Conservation (phyloP, 2,329 filamentous ascomycete species). For the Alternaria postmessia region DNA sequence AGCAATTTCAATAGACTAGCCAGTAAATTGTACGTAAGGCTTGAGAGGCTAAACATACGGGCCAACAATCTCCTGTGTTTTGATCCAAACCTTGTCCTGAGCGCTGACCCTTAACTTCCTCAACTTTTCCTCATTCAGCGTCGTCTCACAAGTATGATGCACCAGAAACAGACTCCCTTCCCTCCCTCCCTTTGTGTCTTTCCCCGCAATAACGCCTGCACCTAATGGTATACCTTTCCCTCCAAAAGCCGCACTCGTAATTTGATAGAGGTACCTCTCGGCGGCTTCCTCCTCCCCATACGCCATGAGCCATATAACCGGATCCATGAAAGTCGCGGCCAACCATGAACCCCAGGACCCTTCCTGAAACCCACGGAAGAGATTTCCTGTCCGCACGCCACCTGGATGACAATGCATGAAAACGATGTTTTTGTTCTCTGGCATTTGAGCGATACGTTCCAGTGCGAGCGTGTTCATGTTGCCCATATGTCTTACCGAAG, state of each 20-base stretch:
- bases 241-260: slow-evolving; percentile 18
- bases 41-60: not conserved
- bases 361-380: slow-evolving; percentile 20
- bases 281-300: slow-evolving; percentile 14
- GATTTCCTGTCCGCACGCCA: slow-evolving; percentile 49
- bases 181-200: not conserved
- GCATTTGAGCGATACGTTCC: slow-evolving; percentile 32
- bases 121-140: not conserved
- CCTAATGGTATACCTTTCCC: not conserved
- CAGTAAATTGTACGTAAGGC: not conserved
- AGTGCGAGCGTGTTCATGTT: slow-evolving; percentile 42
- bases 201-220: not conserved
- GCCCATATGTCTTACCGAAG: slow-evolving; percentile 37
- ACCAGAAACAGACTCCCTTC: slow-evolving; percentile 1
- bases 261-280: slow-evolving; percentile 14
- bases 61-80: not conserved
- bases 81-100: slow-evolving; percentile 1
- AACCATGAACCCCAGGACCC: slow-evolving; percentile 21
- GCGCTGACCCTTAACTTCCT: not conserved
- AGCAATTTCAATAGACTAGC: not conserved
- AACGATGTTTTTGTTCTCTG: slow-evolving; percentile 40
- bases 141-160: not conserved
- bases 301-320: not conserved
- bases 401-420: slow-evolving; percentile 52
- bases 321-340: slow-evolving; percentile 8